Evolutionary conservation across 139 green algal genomes (phyloP), one percentile per base, ranked within the genome.

Genomic region (Deuterostichococcus epilithicus): DNA sequence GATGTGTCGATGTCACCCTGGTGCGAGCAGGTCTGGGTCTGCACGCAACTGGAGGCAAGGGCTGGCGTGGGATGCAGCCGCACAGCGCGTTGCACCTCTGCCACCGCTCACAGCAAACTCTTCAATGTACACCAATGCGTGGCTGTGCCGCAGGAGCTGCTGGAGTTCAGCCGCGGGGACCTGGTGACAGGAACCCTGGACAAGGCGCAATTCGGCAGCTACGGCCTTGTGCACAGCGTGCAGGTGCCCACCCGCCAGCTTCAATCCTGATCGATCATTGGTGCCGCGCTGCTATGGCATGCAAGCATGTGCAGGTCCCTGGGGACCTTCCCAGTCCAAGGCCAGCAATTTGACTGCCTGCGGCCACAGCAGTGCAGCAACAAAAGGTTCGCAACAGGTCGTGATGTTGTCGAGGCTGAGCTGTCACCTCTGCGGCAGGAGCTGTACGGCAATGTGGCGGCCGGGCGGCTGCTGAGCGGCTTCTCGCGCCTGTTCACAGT

Each of bases 141-240:
- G n/a, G n/a, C n/a, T n/a, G n/a, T 39, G n/a, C 39, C 33, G n/a
- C 70, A 82, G 45, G 52, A 68, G 38, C n/a, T 86, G 30, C 73
- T 96, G 68, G 18, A 89, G 45, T 90, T 97, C 68, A 79, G 81
- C 70, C 78, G 86, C 67, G 91, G 90, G 66, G 84, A 94, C 66
- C 83, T 98, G 70, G 73, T 98, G 60, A 83, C 83, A 1, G 96
- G 96, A 75, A 84, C 85, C 74, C 42, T 99, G 60, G 96, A 99
- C 90, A 99, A 99, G 88, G 88, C 90, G 3, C 80, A 89, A 74
- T 99, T 97, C 78, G 95, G 92, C 42, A 96, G 94, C 80, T 92
- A 90, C 82, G 96, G 96, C 28, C 86, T 99, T 33, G 87, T 99
- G 65, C 95, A 99, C 84, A 85, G 90, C 70, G 86, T 98, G 28